These are phyloP conservation scores for Apiospora koreana DNA, from an alignment of 2,329 filamentous ascomycete species.

Conservation along the genomic window DNA sequence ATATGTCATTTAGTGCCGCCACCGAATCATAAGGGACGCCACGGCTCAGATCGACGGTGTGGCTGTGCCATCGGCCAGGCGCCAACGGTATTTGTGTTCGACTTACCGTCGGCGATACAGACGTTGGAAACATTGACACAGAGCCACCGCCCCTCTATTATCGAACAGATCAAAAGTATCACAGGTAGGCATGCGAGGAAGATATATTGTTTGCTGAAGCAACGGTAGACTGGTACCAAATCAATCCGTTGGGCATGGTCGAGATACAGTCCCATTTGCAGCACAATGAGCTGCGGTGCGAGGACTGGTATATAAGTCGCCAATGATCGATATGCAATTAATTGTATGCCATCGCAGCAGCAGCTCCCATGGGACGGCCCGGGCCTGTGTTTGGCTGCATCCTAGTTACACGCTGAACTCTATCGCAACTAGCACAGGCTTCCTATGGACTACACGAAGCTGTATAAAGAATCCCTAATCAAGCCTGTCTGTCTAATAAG, in stretches of 20 bases:
- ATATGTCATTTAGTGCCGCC: constrained; percentile 32
- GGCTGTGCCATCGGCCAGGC: too few relatives aligned
- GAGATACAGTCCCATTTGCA: constrained; percentile 27
- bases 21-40: background rate
- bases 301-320: too few relatives aligned
- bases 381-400: too few relatives aligned
- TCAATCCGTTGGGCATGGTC: constrained; percentile 19
- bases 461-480: too few relatives aligned
- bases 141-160: background rate
- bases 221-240: constrained; percentile 32
- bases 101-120: constrained; percentile 27
- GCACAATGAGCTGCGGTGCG: constrained; percentile 11
- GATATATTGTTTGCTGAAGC: constrained; percentile 23
- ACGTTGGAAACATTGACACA: constrained; percentile 33
- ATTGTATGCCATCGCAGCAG: too few relatives aligned
- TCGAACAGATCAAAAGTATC: background rate
- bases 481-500: too few relatives aligned
- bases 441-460: too few relatives aligned
- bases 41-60: constrained; percentile 19
- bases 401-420: too few relatives aligned
- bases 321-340: too few relatives aligned
- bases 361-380: too few relatives aligned
- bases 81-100: too few relatives aligned
- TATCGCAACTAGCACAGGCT: too few relatives aligned
- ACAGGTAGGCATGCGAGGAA: background rate